Evolutionary conservation across 345 rosid genomes (phyloP).

Genomic region (Theobroma cacao): DNA sequence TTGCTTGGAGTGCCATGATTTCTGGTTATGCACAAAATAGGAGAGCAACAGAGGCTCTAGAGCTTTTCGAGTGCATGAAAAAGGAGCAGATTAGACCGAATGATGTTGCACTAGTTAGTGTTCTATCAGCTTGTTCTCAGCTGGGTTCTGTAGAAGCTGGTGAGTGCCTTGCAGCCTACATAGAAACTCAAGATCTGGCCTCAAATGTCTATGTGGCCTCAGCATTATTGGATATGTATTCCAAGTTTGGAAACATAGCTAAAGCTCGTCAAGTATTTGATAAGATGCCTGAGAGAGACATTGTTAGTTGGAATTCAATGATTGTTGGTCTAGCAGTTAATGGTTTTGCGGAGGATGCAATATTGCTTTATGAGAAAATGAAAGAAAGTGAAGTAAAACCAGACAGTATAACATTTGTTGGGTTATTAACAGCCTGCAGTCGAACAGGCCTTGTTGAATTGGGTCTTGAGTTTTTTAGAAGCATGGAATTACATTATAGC

Average conservation of each 20-base stretch:
- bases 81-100: background rate
- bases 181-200: background rate
- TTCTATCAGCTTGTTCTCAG: conserved; percentile 11
- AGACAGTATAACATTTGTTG: background rate
- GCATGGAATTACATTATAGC: background rate
- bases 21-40: conserved; percentile 3
- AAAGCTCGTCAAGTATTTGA: conserved; percentile 1
- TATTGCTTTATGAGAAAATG: conserved; percentile 1
- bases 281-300: background rate
- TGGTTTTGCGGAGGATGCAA: conserved; percentile 3
- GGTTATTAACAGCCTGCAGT: background rate
- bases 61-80: background rate
- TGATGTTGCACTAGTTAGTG: background rate
- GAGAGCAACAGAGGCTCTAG: background rate
- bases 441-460: background rate
- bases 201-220: background rate
- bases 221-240: conserved; percentile 1
- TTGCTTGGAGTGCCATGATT: conserved; percentile 10
- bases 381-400: background rate
- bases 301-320: conserved; percentile 1
- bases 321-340: conserved; percentile 5
- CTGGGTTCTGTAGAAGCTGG: conserved; percentile 4
- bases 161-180: background rate
- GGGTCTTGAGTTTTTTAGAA: background rate
- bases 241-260: background rate